Evolutionary conservation across 306 rosid species (phyloP), one percentile per base, ranked within the genome.

Genomic region (Myrica gale): DNA sequence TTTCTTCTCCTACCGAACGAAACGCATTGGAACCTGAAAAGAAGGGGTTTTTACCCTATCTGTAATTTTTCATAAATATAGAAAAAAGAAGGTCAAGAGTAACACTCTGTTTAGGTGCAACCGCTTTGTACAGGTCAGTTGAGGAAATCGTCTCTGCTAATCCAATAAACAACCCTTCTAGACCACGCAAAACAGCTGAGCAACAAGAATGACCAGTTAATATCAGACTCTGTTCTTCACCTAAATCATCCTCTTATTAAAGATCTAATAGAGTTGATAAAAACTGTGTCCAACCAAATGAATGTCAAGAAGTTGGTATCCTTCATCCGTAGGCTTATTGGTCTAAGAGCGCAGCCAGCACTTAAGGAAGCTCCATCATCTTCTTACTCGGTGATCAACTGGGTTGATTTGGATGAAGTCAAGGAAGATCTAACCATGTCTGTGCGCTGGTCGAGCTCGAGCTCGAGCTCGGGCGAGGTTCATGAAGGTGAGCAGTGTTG

Each of bases 31-130:
- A 77, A 51, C 44, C 79, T 44, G 66, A 72, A 63, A 57, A 46
- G 67, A 12, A 48, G 7, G 54, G 77, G 41, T 55, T 78, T 60
- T 19, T 54, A 72, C 68, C 9, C 45, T 46, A 7, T 44, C 44
- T 9, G 9, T 50, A 1, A 45, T 37, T 15, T 41, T 41, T 41
- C 13, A 73, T 74, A 70, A 55, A 68, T 55, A 37, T 4, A 75
- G 78, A 39, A 69, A 73, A 69, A 80, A 87, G 63, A 80, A 87
- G 98, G 97, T 93, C 87, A 79, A 80, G 86, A 74, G 98, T 88
- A 84, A 67, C 86, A 84, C 74, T 90, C 96, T 76, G 77, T 81
- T 82, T 89, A 84, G 97, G 97, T 93, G 91, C 83, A 89, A 89
- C 96, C 85, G 81, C 90, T 73, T 71, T 68, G 53, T 80, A 60